Conservation (phyloP, 2,329 filamentous ascomycete genomes). For the Hortaea sp. region DNA sequence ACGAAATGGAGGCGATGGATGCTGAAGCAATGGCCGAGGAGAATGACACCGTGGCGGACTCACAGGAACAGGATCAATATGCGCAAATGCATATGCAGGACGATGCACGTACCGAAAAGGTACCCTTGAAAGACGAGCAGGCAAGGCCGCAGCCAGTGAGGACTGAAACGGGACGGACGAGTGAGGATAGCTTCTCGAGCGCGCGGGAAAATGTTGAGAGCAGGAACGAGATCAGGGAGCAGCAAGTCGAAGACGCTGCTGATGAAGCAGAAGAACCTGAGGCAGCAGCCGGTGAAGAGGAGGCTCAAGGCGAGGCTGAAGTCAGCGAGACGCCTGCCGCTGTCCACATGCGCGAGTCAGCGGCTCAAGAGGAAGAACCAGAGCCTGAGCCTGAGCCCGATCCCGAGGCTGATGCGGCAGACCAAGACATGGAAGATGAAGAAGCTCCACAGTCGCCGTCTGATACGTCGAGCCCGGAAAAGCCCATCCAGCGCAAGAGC, state of each 20-base stretch:
- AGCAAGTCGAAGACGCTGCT: constrained; percentile 18
- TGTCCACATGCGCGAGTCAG: neutral
- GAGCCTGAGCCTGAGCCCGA: too few species aligned
- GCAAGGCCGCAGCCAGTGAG: constrained; percentile 21
- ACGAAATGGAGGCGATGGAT: constrained; percentile 41
- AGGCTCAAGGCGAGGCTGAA: constrained; percentile 22
- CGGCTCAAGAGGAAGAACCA: constrained; percentile 8
- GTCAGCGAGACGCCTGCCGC: constrained; percentile 5
- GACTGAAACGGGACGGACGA: constrained; percentile 14
- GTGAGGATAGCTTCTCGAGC: constrained; percentile 39
- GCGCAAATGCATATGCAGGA: too few species aligned
- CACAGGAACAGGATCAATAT: constrained; percentile 1
- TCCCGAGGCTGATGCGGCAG: constrained; percentile 16
- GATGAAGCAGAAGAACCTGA: constrained; percentile 6
- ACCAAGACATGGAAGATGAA: constrained; percentile 33
- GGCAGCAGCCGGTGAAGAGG: constrained; percentile 4
- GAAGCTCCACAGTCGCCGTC: constrained; percentile 45
- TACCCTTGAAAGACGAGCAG: constrained; percentile 16
- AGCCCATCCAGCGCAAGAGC: constrained; percentile 77
- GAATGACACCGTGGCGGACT: constrained; percentile 7
- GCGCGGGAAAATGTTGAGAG: constrained; percentile 34
- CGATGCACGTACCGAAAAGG: constrained; percentile 6
- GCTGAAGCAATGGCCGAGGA: constrained; percentile 16
- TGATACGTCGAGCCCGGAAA: constrained; percentile 62
- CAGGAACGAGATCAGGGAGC: constrained; percentile 12